These are phyloP conservation scores for Ogataea allantospora DNA, from an alignment of 805 yeast species.

Conservation along the genomic window DNA sequence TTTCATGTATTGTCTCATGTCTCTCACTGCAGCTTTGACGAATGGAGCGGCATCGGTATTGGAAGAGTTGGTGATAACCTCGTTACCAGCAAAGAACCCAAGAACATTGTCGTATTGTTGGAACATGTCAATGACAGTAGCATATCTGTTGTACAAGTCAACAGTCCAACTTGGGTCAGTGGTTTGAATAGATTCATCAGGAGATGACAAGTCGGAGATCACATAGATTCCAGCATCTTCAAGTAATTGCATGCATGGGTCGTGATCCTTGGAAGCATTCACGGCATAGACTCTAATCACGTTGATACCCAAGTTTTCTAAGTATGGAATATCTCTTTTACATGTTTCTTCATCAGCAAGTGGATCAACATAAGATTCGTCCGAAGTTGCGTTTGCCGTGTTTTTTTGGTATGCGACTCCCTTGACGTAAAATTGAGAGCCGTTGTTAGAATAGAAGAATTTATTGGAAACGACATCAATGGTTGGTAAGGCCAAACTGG, in stretches of 20 bases:
- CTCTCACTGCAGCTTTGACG: conserved; percentile 95
- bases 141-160: conserved; percentile 71
- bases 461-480: conserved; percentile 70
- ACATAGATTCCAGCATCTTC: conserved; percentile 89
- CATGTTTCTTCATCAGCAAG: conserved; percentile 69
- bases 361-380: conserved; percentile 60
- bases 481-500: conserved; percentile 39
- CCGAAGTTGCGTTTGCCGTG: conserved; percentile 41
- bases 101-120: conserved; percentile 74
- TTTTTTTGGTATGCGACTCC: conserved; percentile 88
- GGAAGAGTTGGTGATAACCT: conserved; percentile 80
- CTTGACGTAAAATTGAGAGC: conserved; percentile 79
- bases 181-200: conserved; percentile 74
- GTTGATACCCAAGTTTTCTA: conserved; percentile 67
- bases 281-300: conserved; percentile 84
- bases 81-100: conserved; percentile 98
- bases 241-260: conserved; percentile 70
- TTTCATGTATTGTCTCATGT: conserved; percentile 71
- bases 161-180: conserved; percentile 76
- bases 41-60: conserved; percentile 90
- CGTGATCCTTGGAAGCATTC: conserved; percentile 69
- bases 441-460: conserved; percentile 69
- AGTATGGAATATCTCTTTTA: conserved; percentile 78
- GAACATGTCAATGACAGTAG: conserved; percentile 77
- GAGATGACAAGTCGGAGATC: conserved; percentile 86